These are phyloP conservation scores for Lactifluus subvellereus DNA, from an alignment of 768 basidiomycete genomes.

Conservation along the genomic window DNA sequence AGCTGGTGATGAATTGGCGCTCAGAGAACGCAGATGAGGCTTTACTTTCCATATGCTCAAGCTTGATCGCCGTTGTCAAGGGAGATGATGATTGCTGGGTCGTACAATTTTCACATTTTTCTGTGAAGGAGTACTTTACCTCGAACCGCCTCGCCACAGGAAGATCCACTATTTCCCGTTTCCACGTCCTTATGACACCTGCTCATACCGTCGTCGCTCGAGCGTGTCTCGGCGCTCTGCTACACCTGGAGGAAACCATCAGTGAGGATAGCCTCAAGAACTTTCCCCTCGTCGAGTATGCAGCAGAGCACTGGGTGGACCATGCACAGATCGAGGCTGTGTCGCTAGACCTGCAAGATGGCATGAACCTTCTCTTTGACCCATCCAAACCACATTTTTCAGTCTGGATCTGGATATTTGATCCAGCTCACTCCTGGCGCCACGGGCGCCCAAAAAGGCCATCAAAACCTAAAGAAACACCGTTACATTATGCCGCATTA, in stretches of 20 bases:
- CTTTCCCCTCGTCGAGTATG: background rate
- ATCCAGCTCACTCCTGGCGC: background rate
- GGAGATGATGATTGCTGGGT: background rate
- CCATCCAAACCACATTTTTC: background rate
- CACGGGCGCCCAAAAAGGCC: background rate
- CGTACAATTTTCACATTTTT: slow-evolving; percentile 14
- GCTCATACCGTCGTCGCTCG: background rate
- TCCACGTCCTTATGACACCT: background rate
- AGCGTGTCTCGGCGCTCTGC: background rate
- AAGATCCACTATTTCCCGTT: background rate
- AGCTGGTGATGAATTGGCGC: background rate
- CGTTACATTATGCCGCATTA: background rate
- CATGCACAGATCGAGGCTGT: background rate
- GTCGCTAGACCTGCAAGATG: background rate
- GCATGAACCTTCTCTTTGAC: background rate
- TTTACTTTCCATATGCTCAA: background rate
- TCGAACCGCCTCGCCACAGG: background rate
- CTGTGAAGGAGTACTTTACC: slow-evolving; percentile 10
- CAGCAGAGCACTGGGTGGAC: background rate
- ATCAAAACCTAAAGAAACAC: background rate
- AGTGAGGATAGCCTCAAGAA: background rate
- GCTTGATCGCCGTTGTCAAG: background rate
- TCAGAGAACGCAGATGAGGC: background rate
- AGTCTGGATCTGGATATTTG: slow-evolving; percentile 1
- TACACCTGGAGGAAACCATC: background rate